Evolutionary conservation across 2,329 filamentous ascomycete genomes (phyloP), one percentile per base, ranked within the genome.

Genomic region (Trichoderma atroviride): DNA sequence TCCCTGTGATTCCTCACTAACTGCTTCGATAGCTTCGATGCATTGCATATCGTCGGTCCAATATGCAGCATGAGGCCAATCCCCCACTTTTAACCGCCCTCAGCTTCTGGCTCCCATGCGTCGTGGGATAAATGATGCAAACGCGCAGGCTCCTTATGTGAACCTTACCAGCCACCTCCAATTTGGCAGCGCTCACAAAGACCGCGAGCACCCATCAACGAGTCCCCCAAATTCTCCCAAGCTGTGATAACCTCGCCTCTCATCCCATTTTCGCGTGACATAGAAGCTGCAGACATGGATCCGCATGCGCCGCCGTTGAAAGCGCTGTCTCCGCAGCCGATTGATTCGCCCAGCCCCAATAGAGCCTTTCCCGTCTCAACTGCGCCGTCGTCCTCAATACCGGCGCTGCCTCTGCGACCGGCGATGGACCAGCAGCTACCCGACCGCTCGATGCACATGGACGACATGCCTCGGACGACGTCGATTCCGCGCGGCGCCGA

Each of bases 391-490:
- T 47, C 52, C 4, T 27, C 63, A 22, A 40, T 43, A 19, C n/a
- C 69, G 11, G 69, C 71, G 60, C 68, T 75, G 19, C 70, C 71
- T n/a, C 35, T 74, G 37, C 72, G 73, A 9, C 71, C 71, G 10
- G 72, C 70, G 7, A 70, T 71, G 22, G 74, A 73, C 58, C 70
- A 70, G 7, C 74, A 74, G 27, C 71, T 74, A 37, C 70, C 74
- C 10, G 72, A 75, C n/a, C 74, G 73, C 29, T 71, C 74, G 2
- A 60, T 69, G 57, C 73, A 73, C 72, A 71, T 64, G 43, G 57
- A 61, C 6, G 72, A 70, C 19, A 63, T 74, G 10, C 71, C 73
- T 16, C 37, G 58, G 29, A n/a, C 58, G 43, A 69, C 47, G 0
- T 31, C 70, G 55, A 24, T 62, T 37, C 40, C 69, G 61, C 14